Evolutionary conservation across 2,329 filamentous ascomycete genomes (phyloP), one percentile per base, ranked within the genome.

Genomic region (Stemphylium vesicarium): DNA sequence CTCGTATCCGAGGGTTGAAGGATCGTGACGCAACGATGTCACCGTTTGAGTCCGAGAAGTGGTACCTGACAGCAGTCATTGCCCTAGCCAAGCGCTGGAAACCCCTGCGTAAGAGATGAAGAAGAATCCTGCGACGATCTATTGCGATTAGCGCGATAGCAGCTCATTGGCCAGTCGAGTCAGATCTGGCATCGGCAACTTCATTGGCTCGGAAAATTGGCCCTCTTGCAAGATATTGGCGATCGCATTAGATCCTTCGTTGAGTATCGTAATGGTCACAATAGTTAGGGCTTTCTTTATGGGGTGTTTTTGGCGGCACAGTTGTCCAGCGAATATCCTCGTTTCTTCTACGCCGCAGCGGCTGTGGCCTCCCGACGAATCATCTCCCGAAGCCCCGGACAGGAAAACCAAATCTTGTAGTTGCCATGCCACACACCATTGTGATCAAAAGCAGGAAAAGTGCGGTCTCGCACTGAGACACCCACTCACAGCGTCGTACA

Each of bases 61-160:
- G 16, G 37, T 53, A 39, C 43, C 22, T 32, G 22, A 11, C 16
- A 40, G 13, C 31, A 48, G 43, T n/a, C 38, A 24, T 15, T 31
- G 33, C 18, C 41, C 24, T 42, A 38, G 50, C 15, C 29, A 46
- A 40, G 42, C 26, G 31, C 18, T 26, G 15, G 31, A 39, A 24
- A n/a, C 8, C 38, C 44, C 44, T 48, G 43, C 20, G 39, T 36
- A 35, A 22, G 43, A 49, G 26, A 53, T 43, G 44, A 53, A 41
- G 31, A 16, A 31, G 2, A 41, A 49, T 42, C 50, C 50, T 53
- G 50, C 44, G 32, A 22, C 38, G 31, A 49, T 29, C 16, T 2
- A n/a, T 38, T 38, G 11, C 16, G 38, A 41, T 38, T 53, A 42
- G 50, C 32, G 37, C 24, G 18, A 18, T 24, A 42, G 29, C 24